phyloP scores from a whole-genome alignment of 1,139 yeast genomes.

The Blastobotrys serpentis region DNA sequence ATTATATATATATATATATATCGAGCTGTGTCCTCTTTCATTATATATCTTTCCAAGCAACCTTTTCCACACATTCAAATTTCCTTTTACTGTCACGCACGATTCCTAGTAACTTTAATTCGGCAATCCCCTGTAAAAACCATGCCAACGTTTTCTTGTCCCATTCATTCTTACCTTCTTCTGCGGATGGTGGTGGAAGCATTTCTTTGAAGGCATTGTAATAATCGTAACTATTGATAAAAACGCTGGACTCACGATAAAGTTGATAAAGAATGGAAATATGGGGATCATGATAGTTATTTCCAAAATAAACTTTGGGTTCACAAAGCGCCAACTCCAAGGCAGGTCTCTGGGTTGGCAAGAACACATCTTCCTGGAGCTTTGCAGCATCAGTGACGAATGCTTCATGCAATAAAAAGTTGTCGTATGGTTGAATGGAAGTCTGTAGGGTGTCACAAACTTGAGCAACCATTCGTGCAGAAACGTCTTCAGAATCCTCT shows the following conservation, averaged over 20 bases:
- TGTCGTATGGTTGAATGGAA: conserved; percentile 10
- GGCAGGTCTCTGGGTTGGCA: conserved; percentile 43
- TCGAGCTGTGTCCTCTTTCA: too few species aligned
- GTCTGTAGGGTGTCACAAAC: conserved; percentile 2
- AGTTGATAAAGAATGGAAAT: conserved; percentile 61
- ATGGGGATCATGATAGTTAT: conserved; percentile 46
- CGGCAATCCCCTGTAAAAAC: conserved; percentile 59
- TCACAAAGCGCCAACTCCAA: conserved; percentile 40
- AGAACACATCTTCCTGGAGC: conserved; percentile 38
- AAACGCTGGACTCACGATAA: conserved; percentile 76
- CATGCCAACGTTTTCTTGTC: conserved; percentile 51
- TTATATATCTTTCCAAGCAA: conserved; percentile 58
- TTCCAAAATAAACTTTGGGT: conserved; percentile 37
- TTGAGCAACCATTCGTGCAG: conserved; percentile 1
- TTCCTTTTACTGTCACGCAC: conserved; percentile 50
- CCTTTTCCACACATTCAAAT: conserved; percentile 55
- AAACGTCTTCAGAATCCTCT: background rate
- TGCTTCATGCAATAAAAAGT: conserved; percentile 28
- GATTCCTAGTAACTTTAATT: conserved; percentile 54
- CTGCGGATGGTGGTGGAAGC: conserved; percentile 41
- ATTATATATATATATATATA: background rate
- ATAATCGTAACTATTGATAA: conserved; percentile 74
- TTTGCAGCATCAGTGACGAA: conserved; percentile 29
- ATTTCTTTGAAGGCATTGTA: conserved; percentile 66
- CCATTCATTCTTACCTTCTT: conserved; percentile 45